Conservation (phyloP, 257 asterid species). For the Craterostigma plantagineum region DNA sequence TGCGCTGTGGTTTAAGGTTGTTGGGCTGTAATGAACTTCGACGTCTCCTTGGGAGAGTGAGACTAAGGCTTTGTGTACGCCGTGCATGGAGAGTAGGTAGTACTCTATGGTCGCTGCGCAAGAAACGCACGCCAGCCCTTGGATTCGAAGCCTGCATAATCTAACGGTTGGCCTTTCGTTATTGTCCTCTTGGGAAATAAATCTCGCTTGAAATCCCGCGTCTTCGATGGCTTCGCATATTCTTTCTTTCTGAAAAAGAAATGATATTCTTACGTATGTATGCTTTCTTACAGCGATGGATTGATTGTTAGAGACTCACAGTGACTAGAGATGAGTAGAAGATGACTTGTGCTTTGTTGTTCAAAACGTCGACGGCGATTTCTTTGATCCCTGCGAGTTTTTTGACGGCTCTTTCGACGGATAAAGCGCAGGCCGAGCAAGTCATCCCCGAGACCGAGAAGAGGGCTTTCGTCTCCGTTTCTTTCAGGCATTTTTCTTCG, state of each 20-base stretch:
- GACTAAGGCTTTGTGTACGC: slow-evolving; percentile 32
- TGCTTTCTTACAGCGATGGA: too few species aligned
- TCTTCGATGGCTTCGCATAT: slow-evolving; percentile 38
- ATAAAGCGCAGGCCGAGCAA: slow-evolving; percentile 82
- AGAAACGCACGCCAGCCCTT: slow-evolving; percentile 36
- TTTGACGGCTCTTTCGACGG: slow-evolving; percentile 75
- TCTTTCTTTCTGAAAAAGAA: slow-evolving; percentile 22
- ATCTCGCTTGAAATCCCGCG: slow-evolving; percentile 34
- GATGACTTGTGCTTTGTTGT: slow-evolving; percentile 49
- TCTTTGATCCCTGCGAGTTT: slow-evolving; percentile 72
- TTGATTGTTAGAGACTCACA: too few species aligned
- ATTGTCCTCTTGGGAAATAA: slow-evolving; percentile 16
- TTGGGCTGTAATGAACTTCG: slow-evolving; percentile 32
- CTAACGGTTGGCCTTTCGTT: slow-evolving; percentile 12
- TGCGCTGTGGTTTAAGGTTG: slow-evolving; percentile 12
- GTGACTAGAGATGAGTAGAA: slow-evolving; percentile 37
- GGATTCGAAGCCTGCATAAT: slow-evolving; percentile 25
- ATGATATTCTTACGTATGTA: too few species aligned
- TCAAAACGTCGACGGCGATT: slow-evolving; percentile 63
- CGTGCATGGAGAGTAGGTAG: slow-evolving; percentile 22
- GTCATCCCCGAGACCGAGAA: slow-evolving; percentile 65
- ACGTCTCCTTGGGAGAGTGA: slow-evolving; percentile 22
- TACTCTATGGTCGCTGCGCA: slow-evolving; percentile 40
- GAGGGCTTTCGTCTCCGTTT: slow-evolving; percentile 34
- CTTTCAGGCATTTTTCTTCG: slow-evolving; percentile 23